Evolutionary conservation across 1,139 yeast species (phyloP), one percentile per base, ranked within the genome.

Genomic region (Candida sp.): DNA sequence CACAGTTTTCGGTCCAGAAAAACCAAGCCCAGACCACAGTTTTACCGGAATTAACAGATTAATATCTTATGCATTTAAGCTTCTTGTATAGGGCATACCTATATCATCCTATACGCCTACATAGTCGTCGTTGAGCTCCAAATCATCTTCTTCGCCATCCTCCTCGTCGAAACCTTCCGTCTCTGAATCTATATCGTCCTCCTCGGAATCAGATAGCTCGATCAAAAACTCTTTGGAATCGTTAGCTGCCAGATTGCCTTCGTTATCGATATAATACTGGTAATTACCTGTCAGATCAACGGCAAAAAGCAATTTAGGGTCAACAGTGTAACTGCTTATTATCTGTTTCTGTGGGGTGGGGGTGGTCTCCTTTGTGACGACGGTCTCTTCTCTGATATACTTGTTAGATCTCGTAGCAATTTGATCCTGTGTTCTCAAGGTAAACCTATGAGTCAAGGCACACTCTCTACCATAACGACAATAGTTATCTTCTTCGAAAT

Each of bases 401-500:
- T 55, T 62, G 46, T 60, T 55, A 5, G 54, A 33, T 7, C 50
- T 45, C 7, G 67, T 63, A 23, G 63, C 57, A 61, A 72, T 70
- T 49, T 62, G 50, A 25, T 59, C 58, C 51, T 72, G 78, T 1
- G 65, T 65, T 26, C 70, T 53, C 45, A 58, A 58, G 11, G 76
- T 69, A 9, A 64, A 52, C 27, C 72, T 67, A 63, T 86, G 92
- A 41, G 63, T 64, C 43, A 87, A 67, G 26, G 69, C 65, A 60
- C 92, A 87, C 22, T 68, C 62, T 25, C 61, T 66, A 1, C 81
- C 80, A 51, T 81, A 67, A 0, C 81, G 73, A 66, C 96, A 89
- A 23, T 59, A 62, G 11, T 88, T 88, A 23, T 73, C 71, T 54
- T 83, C 85, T 56, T 83, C 86, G 58, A 77, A 83, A 61, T 88